A percentile compares a stretch with the other conserved stretches of the same genome.
These are phyloP conservation scores for Wickerhamomyces sp. DNA, from an alignment of 1,139 yeast genomes.

Conservation along the genomic window DNA sequence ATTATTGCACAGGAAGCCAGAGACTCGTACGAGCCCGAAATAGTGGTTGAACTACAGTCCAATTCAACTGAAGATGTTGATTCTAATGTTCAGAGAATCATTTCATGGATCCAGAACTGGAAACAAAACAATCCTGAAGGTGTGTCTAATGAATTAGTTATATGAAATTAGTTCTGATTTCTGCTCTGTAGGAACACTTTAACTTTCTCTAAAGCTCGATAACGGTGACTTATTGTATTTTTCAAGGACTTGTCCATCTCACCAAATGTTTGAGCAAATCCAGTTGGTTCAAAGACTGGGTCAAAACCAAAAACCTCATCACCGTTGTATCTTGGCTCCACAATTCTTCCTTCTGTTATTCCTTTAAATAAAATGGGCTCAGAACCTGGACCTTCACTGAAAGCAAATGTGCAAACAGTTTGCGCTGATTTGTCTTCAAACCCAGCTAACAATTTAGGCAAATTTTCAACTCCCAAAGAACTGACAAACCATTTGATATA, in stretches of 20 bases:
- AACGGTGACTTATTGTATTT: slow-evolving; percentile 84
- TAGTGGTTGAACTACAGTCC: slow-evolving; percentile 76
- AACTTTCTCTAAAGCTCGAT: slow-evolving; percentile 71
- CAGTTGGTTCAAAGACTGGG: slow-evolving; percentile 78
- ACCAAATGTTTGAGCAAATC: slow-evolving; percentile 74
- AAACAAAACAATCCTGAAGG: slow-evolving; percentile 43
- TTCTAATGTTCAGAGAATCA: slow-evolving; percentile 70
- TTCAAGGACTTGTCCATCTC: slow-evolving; percentile 78
- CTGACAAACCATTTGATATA: slow-evolving; percentile 84
- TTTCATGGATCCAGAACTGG: slow-evolving; percentile 77
- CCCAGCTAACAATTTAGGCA: slow-evolving; percentile 71
- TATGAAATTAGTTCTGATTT: slow-evolving; percentile 8
- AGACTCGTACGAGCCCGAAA: slow-evolving; percentile 72
- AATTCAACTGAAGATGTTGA: slow-evolving; percentile 75
- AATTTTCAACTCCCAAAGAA: slow-evolving; percentile 65
- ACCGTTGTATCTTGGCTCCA: slow-evolving; percentile 52
- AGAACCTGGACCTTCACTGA: slow-evolving; percentile 74
- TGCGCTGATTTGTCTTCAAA: slow-evolving; percentile 82
- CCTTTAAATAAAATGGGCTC: slow-evolving; percentile 82
- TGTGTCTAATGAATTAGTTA: slow-evolving; percentile 31
- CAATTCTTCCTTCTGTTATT: slow-evolving; percentile 74
- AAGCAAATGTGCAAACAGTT: slow-evolving; percentile 92
- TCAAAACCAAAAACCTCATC: slow-evolving; percentile 95
- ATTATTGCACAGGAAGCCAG: slow-evolving; percentile 82
- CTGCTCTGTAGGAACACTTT: slow-evolving; percentile 44